phyloP scores from a whole-genome alignment of 345 rosid genomes.

The Iberis pinnata region DNA sequence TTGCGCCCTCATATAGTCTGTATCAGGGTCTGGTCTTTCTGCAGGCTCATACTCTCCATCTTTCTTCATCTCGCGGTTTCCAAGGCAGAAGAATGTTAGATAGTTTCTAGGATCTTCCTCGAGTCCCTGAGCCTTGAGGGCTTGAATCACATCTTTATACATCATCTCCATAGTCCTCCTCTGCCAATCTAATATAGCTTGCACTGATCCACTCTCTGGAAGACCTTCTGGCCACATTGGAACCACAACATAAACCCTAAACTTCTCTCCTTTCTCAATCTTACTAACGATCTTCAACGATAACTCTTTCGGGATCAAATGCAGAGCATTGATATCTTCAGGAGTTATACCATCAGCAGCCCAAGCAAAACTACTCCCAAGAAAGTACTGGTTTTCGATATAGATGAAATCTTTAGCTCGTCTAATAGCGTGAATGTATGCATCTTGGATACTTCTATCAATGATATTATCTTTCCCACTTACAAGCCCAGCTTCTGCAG shows the following conservation, averaged over 20 bases:
- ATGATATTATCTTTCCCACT: constrained; percentile 98
- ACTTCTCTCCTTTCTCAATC: constrained; percentile 85
- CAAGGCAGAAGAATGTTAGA: constrained; percentile 91
- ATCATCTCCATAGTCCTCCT: constrained; percentile 96
- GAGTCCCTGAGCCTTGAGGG: constrained; percentile 60
- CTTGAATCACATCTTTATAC: constrained; percentile 73
- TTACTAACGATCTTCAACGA: constrained; percentile 88
- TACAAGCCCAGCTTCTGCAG: constrained; percentile 91
- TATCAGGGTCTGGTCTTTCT: constrained; percentile 61
- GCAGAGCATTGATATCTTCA: constrained; percentile 78
- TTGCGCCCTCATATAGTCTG: constrained; percentile 56
- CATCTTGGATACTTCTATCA: constrained; percentile 97
- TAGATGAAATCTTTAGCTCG: constrained; percentile 92
- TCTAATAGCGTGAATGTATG: constrained; percentile 86
- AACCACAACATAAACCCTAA: constrained; percentile 75
- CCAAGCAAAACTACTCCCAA: constrained; percentile 89
- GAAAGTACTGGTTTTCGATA: constrained; percentile 93
- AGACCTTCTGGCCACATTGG: constrained; percentile 99
- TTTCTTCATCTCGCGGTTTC: constrained; percentile 86
- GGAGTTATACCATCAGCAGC: constrained; percentile 72
- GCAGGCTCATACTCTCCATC: constrained; percentile 88
- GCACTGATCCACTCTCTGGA: constrained; percentile 93
- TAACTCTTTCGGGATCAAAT: constrained; percentile 91
- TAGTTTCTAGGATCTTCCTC: constrained; percentile 87
- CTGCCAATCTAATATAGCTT: constrained; percentile 97